Percentiles rank a stretch among this genome's conserved stretches.
Conservation (phyloP, 2,329 filamentous ascomycete species). For the Drechslera avenae region DNA sequence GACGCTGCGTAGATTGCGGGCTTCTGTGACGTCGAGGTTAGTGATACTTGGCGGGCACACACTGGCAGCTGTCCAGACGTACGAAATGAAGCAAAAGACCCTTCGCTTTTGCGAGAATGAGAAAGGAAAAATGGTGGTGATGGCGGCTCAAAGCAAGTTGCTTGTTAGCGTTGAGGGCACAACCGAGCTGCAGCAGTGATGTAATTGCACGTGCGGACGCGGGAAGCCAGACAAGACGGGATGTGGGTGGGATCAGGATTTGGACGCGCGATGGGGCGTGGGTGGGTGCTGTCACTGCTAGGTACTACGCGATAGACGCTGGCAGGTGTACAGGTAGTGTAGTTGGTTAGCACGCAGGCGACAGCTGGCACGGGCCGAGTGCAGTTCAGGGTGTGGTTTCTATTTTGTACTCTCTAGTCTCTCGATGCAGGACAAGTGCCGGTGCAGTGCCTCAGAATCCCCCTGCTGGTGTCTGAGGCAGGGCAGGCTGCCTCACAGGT, state of each 20-base stretch:
- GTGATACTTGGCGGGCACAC: background rate
- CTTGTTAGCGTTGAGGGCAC: constrained; percentile 21
- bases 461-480: background rate
- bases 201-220: constrained; percentile 38
- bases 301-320: background rate
- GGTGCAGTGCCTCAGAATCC: background rate
- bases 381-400: no score
- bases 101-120: constrained; percentile 14
- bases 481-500: background rate
- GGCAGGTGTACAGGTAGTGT: no score
- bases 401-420: no score
- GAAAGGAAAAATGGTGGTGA: constrained; percentile 18
- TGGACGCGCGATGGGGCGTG: constrained; percentile 2
- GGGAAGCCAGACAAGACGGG: constrained; percentile 15
- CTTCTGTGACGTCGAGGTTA: constrained; percentile 2
- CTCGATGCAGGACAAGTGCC: no score
- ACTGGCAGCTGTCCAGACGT: background rate
- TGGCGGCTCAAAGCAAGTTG: constrained; percentile 12
- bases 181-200: constrained; percentile 31
- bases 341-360: no score
- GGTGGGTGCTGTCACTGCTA: background rate
- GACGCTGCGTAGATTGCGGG: constrained; percentile 6
- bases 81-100: constrained; percentile 5
- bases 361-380: no score
- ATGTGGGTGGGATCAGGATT: constrained; percentile 9